These are phyloP conservation scores for Kwoniella europaea DNA, from an alignment of 768 basidiomycete species.

Conservation along the genomic window DNA sequence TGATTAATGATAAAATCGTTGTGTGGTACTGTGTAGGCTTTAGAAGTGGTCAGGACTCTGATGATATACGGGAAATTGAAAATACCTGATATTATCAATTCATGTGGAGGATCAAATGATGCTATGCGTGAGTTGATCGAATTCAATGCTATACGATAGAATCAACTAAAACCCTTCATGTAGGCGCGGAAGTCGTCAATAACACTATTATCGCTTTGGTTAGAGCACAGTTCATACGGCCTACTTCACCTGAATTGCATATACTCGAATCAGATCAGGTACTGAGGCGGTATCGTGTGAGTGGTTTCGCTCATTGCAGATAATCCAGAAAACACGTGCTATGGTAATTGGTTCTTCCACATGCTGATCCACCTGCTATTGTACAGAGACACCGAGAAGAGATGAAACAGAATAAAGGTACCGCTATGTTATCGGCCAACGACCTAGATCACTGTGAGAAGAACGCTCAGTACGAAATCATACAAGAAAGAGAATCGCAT, in stretches of 20 bases:
- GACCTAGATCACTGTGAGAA: constrained; percentile 23
- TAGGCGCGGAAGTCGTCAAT: constrained; percentile 26
- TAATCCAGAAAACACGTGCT: not conserved
- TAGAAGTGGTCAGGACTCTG: constrained; percentile 74
- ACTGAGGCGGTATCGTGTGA: constrained; percentile 29
- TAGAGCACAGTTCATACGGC: constrained; percentile 32
- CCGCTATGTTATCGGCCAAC: constrained; percentile 21
- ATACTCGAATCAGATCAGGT: constrained; percentile 37
- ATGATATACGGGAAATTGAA: constrained; percentile 86
- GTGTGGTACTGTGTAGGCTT: constrained; percentile 63
- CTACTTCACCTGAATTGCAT: constrained; percentile 32
- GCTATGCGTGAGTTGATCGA: constrained; percentile 63
- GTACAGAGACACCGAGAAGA: constrained; percentile 19
- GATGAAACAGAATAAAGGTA: constrained; percentile 10
- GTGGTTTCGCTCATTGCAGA: not conserved
- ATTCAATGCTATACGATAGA: not conserved
- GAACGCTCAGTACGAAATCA: constrained; percentile 27
- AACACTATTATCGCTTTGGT: constrained; percentile 32
- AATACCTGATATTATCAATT: constrained; percentile 69
- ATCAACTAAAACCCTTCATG: not conserved
- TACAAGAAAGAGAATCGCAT: constrained; percentile 27
- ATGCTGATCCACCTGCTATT: too few relatives aligned
- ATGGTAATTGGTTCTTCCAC: not conserved
- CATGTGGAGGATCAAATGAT: constrained; percentile 60
- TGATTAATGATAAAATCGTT: not conserved